Evolutionary conservation across 495 filamentous ascomycete species (phyloP), one percentile per base, ranked within the genome.

Genomic region (Daldinia concentrica): DNA sequence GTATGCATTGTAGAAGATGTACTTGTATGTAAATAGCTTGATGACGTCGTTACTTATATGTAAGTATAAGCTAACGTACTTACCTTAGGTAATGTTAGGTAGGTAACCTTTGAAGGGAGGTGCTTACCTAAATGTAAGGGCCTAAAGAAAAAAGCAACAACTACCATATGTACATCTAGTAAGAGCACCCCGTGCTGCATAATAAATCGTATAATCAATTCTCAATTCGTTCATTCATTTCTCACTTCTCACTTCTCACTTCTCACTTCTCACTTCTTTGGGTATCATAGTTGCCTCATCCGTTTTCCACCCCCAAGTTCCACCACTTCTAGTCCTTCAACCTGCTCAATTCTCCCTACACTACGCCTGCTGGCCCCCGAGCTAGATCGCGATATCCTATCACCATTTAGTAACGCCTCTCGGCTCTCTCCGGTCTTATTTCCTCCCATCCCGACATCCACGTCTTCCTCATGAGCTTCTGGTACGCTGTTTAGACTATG

Each of bases 401-500:
- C 30, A 3, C 58, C 30, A 4, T 43, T 32, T 1, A 77, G 61
- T 15, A 75, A 32, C 2, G 63, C 63, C 61, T 70, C 60, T 17
- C 39, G 58, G 19, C 57, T 64, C 22, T 57, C 62, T 3, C 7
- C 43, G 1, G 30, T 43, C 51, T 71, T 58, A 17, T 58, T 72
- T 27, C 39, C 58, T 48, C 15, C 58, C 41, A 14, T 17, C 6
- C 41, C 29, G n/a, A 12, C 6, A 15, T 32, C 19, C 9, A 27
- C 50, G 4, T 73, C 74, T 24, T 77, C 75, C 45, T 77, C 74
- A 15, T 59, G 75, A 3, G 67, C 64, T 55, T 77, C 75, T 11
- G 75, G 75, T 15, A 77, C 73, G 57, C 73, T 73, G n/a, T 73
- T 73, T 15, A 77, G 61, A 26, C 72, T 75, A 30, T 73, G 73